Evolutionary conservation across 129 eudicot genomes (phyloP), one percentile per base, ranked within the genome.

Genomic region (Deinandra increscens): DNA sequence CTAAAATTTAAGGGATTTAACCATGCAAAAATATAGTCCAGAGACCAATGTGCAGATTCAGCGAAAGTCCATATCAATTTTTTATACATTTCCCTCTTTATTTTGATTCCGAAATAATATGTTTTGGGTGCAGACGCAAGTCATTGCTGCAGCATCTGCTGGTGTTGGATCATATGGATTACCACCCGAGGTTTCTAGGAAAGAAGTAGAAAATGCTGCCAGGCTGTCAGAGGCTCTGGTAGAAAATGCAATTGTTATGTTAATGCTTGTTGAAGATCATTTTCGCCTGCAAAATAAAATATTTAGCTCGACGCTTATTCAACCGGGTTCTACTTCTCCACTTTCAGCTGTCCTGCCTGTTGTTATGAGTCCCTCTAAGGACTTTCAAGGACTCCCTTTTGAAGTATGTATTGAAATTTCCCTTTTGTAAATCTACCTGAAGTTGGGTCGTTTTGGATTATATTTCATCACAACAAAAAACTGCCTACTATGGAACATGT

Each of bases 211-310:
- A 42, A 84, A 91, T 81, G 96, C 96, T 59, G 86, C 87, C 60
- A 87, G 79, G 61, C 86, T 84, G 73, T 91, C 96, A 26, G 96
- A 80, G 61, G 97, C 97, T 68, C 81, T 91, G 82, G 91, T 88
- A 23, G 97, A 91, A 80, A 91, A 91, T 79, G 94, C 96, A 66
- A 84, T 88, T 66, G 97, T 91, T 61, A 81, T 84, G 64, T 70
- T 91, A 69, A 91, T 91, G 97, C 94, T 91, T 56, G 96, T 88
- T 72, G 97, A 91, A 74, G 97, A 91, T 79, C 97, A 87, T 80
- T 79, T 91, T 20, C 86, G 97, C 22, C 78, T 87, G 23, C 97
- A 90, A 69, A 90, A 88, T 74, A 90, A 84, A 83, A 67, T 78
- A 49, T 78, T 75, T 66, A 68, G 82, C 71, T 33, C 88, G 31